phyloP scores from a whole-genome alignment of 768 basidiomycete species.

The Lanmaoa rubissima region DNA sequence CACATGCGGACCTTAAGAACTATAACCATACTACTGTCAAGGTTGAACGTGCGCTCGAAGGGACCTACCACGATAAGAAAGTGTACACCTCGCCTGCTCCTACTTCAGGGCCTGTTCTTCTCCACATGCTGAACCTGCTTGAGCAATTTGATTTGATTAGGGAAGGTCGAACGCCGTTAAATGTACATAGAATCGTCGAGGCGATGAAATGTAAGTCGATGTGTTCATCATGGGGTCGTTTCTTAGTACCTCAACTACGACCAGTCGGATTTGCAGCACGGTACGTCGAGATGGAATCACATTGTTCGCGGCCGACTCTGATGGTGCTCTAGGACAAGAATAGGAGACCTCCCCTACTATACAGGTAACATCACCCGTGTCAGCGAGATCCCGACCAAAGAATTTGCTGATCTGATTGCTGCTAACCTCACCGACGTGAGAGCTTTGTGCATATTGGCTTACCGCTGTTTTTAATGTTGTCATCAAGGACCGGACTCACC shows the following conservation, averaged over 20 bases:
- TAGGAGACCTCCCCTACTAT: slow-evolving; percentile 72
- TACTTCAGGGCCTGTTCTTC: slow-evolving; percentile 82
- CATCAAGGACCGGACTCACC: slow-evolving; percentile 74
- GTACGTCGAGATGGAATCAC: slow-evolving; percentile 29
- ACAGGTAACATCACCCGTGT: slow-evolving; percentile 54
- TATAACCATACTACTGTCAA: slow-evolving; percentile 52
- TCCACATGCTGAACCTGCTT: slow-evolving; percentile 91
- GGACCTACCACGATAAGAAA: slow-evolving; percentile 72
- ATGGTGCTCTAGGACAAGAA: slow-evolving; percentile 59
- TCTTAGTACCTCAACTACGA: slow-evolving; percentile 4
- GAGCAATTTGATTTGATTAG: slow-evolving; percentile 64
- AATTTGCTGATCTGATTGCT: slow-evolving; percentile 59
- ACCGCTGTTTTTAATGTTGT: slow-evolving; percentile 8
- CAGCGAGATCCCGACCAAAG: slow-evolving; percentile 63
- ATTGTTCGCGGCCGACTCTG: slow-evolving; percentile 7
- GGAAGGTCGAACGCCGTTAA: slow-evolving; percentile 55
- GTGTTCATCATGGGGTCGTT: slow-evolving; percentile 10
- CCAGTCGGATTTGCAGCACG: slow-evolving; percentile 65
- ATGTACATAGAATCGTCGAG: slow-evolving; percentile 80
- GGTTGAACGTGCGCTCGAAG: slow-evolving; percentile 70
- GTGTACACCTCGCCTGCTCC: slow-evolving; percentile 87
- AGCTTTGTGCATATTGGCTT: slow-evolving; percentile 10
- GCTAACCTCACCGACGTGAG: slow-evolving; percentile 81
- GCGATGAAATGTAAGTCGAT: slow-evolving; percentile 71
- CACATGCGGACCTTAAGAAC: slow-evolving; percentile 65